These are phyloP conservation scores for Polytrichum formosum DNA, from an alignment of 225 moss, liverwort and hornwort species.

Conservation along the genomic window DNA sequence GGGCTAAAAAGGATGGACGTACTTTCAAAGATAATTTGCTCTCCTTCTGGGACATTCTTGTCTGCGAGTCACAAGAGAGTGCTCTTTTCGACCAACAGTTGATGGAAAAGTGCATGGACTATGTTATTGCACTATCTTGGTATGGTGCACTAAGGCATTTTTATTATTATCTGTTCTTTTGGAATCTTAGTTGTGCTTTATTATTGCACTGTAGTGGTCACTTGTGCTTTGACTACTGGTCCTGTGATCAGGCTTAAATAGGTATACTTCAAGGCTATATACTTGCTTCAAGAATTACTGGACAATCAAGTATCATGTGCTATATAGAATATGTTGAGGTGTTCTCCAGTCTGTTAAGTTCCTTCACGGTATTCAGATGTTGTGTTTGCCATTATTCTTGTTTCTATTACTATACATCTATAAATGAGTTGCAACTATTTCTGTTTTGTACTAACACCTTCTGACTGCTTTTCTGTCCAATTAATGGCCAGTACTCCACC, in stretches of 20 bases:
- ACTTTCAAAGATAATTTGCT: conserved; percentile 81
- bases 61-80: conserved; percentile 85
- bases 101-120: conserved; percentile 98
- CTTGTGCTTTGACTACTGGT: background rate
- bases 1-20: conserved; percentile 86
- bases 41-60: conserved; percentile 83
- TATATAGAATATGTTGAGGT: no score
- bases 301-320: no score
- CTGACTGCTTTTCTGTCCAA: conserved; percentile 17
- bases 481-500: conserved; percentile 69
- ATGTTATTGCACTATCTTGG: conserved; percentile 94
- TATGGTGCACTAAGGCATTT: conserved; percentile 27
- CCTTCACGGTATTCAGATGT: no score
- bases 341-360: no score
- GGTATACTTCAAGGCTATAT: no score
- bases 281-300: no score
- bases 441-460: conserved; percentile 3
- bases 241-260: no score
- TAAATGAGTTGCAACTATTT: no score
- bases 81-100: conserved; percentile 95
- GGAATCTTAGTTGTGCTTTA: conserved; percentile 6
- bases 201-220: background rate
- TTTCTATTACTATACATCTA: no score
- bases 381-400: no score
- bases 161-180: conserved; percentile 2